These are phyloP conservation scores for Globisporangium echinulatum DNA, from an alignment of 352 stramenopile genomes.

Conservation along the genomic window DNA sequence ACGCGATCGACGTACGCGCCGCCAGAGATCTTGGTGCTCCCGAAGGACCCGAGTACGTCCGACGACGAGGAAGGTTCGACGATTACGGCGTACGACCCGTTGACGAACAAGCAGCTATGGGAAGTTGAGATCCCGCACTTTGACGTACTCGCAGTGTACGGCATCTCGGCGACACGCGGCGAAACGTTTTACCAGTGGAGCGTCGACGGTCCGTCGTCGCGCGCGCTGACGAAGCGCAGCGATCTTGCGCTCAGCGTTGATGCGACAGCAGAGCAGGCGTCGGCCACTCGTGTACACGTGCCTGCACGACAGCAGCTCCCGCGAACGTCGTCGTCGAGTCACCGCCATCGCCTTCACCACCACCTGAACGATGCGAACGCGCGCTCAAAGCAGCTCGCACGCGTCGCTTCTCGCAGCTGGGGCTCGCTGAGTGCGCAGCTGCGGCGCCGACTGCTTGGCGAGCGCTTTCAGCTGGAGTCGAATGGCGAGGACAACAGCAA, in stretches of 20 bases:
- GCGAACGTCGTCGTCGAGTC: neutral
- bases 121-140: constrained; percentile 63
- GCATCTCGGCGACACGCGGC: constrained; percentile 41
- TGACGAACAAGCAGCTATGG: constrained; percentile 65
- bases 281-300: neutral
- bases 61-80: constrained; percentile 59
- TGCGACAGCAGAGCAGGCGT: neutral
- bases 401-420: constrained; percentile 16
- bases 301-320: neutral
- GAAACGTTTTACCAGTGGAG: constrained; percentile 69
- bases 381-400: constrained; percentile 18
- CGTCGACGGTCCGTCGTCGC: constrained; percentile 61
- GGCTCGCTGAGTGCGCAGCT: constrained; percentile 37
- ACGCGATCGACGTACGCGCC: constrained; percentile 10
- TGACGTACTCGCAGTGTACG: constrained; percentile 66
- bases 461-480: constrained; percentile 59
- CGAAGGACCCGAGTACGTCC: constrained; percentile 40
- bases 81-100: constrained; percentile 66
- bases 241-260: neutral
- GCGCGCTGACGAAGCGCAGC: constrained; percentile 4
- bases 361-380: neutral
- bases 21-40: constrained; percentile 52
- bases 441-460: constrained; percentile 40
- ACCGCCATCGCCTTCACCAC: neutral
- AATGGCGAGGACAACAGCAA: constrained; percentile 26